Evolutionary conservation across 148 eudicot species (phyloP).

Genomic region (Chenopodium suecicum): DNA sequence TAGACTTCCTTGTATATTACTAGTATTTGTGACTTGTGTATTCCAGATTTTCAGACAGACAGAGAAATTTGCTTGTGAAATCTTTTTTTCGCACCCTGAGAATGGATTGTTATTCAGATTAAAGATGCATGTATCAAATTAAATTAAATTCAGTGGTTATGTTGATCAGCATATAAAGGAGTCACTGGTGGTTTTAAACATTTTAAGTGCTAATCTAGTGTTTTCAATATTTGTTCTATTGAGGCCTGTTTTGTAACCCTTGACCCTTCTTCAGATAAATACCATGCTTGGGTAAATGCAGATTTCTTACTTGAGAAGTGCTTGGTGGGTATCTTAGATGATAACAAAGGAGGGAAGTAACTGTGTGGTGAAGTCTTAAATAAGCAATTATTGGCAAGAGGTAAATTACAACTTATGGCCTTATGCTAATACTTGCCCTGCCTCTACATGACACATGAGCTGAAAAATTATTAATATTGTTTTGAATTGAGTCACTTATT

Average conservation of each 20-base stretch:
- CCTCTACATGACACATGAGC: background rate
- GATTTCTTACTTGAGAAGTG: constrained; percentile 89
- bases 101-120: background rate
- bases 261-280: constrained; percentile 60
- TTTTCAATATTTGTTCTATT: background rate
- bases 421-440: background rate
- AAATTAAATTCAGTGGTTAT: background rate
- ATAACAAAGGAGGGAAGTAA: constrained; percentile 27
- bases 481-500: background rate
- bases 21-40: background rate
- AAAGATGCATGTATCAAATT: background rate
- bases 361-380: background rate
- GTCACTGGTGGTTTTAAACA: background rate
- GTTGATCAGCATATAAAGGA: background rate
- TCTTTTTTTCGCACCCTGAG: background rate
- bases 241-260: constrained; percentile 31
- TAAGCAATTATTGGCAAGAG: background rate
- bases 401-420: background rate
- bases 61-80: background rate
- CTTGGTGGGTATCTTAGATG: constrained; percentile 79
- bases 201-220: background rate
- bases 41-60: background rate
- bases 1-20: background rate
- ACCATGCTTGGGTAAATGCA: constrained; percentile 98
- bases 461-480: background rate